Base-by-base conservation (phyloP, 2,329 filamentous ascomycete genomes). In the Xylaria arbuscula region DNA sequence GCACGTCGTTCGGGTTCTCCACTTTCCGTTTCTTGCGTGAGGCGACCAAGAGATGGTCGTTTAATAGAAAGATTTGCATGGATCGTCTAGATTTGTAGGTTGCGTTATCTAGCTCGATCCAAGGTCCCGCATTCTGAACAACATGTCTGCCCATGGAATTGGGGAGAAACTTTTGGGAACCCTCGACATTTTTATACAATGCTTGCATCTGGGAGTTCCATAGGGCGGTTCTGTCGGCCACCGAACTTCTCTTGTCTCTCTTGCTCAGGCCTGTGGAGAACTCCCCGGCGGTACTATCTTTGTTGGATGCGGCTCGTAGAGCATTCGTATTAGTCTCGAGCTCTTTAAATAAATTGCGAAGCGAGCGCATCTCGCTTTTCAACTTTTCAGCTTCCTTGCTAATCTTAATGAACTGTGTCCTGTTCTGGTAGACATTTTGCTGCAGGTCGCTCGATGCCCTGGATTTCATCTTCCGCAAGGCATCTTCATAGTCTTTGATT, bases 341-440 rank as follows among this genome's bases (percentile, higher is more conserved):
- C 72, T 99, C 96, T 2, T 93, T 90, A 91, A 99, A 98, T 61
- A 98, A 86, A 72, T 93, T 93, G 53, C 93, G 89, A 38, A 99
- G 87, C 7, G 93, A 93, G 61, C 93, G 89, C 96, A 99, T 98
- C 80, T 99, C 96, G 64, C 89, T 89, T 82, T 98, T 98, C 66
- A 99, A 88, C 83, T 97, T 98, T 81, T 99, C 96, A 1, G 97
- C 96, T 82, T 99, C 96, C 81, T 98, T 98, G 79, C 94, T 98
- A 80, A 99, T 98, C 81, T 97, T 97, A 85, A 99, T 98, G 78
- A 99, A 99, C 77, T 98, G 96, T 0, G 93, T 97, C 57, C 96
- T 90, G 80, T 99, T 99, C 80, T 98, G 94, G 81, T 97, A 95
- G 59, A 99, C 92, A 81, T 94, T 98, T 77, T 97, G 93, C 80